Conservation (phyloP, 768 basidiomycete species). For the Coprinopsis strossmayeri region DNA sequence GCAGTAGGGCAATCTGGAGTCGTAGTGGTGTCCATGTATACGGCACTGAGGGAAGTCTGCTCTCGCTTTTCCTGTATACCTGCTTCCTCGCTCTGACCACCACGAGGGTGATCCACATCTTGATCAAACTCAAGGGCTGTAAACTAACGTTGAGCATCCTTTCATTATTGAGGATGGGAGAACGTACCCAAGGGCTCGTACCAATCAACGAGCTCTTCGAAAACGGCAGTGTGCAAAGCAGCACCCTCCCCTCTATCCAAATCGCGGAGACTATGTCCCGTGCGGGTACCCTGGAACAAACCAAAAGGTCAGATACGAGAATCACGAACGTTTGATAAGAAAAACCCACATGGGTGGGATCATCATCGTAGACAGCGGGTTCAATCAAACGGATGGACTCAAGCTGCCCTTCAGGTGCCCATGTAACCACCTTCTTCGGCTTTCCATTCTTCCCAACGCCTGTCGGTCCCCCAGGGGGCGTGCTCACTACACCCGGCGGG, state of each 20-base stretch:
- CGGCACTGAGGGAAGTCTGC: slow-evolving; percentile 64
- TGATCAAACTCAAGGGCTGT: slow-evolving; percentile 60
- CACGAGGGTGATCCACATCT: slow-evolving; percentile 52
- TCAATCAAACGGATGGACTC: slow-evolving; percentile 77
- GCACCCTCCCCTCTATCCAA: slow-evolving; percentile 86
- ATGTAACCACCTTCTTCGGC: slow-evolving; percentile 67
- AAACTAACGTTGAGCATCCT: slow-evolving; percentile 15
- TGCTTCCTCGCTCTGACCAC: slow-evolving; percentile 65
- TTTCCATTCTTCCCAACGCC: slow-evolving; percentile 33
- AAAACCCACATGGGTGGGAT: slow-evolving; percentile 81
- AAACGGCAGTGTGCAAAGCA: slow-evolving; percentile 73
- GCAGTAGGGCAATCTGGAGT: slow-evolving; percentile 79
- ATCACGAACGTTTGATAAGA: too few species aligned
- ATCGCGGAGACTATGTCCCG: slow-evolving; percentile 69
- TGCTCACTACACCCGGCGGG: slow-evolving; percentile 37
- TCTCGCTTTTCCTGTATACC: slow-evolving; percentile 70
- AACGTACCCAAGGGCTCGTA: slow-evolving; percentile 65
- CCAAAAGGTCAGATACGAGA: not conserved
- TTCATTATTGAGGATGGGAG: slow-evolving; percentile 14
- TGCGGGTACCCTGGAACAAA: slow-evolving; percentile 57
- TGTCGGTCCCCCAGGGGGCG: slow-evolving; percentile 25
- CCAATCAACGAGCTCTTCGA: slow-evolving; percentile 88
- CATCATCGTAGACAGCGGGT: slow-evolving; percentile 84
- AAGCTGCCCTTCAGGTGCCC: slow-evolving; percentile 69
- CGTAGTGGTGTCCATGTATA: slow-evolving; percentile 64